These are phyloP conservation scores for Colletotrichum shisoi DNA, from an alignment of 2,329 filamentous ascomycete genomes.

Conservation along the genomic window DNA sequence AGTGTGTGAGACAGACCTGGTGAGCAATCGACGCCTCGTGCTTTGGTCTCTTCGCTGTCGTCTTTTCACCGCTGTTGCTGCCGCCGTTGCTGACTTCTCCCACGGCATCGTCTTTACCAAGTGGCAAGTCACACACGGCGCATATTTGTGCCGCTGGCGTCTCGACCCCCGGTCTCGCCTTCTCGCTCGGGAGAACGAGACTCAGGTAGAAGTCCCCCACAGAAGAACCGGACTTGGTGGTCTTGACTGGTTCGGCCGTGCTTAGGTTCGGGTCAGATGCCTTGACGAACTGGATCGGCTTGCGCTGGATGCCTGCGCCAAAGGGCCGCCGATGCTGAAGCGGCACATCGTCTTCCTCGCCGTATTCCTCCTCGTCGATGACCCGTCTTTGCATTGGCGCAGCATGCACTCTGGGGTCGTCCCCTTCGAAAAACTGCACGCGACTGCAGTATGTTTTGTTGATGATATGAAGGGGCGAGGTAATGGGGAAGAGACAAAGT, in stretches of 20 bases:
- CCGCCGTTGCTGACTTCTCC: constrained; percentile 23
- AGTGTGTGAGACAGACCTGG: constrained; percentile 73
- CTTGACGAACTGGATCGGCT: constrained; percentile 65
- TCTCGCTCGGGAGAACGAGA: constrained; percentile 65
- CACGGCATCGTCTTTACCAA: constrained; percentile 42
- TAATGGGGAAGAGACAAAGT: background rate
- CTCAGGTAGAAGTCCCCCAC: constrained; percentile 70
- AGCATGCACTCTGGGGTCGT: background rate
- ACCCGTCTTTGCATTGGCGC: constrained; percentile 20
- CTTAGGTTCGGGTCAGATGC: constrained; percentile 54
- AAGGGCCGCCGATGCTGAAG: constrained; percentile 64
- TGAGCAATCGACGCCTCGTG: constrained; percentile 74
- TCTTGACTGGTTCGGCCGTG: constrained; percentile 43
- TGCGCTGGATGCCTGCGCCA: constrained; percentile 64
- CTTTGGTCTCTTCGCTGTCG: constrained; percentile 39
- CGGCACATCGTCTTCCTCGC: constrained; percentile 58
- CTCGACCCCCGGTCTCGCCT: constrained; percentile 10
- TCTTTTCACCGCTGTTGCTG: constrained; percentile 44
- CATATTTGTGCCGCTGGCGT: constrained; percentile 43
- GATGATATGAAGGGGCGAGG: constrained; percentile 1
- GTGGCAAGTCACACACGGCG: constrained; percentile 49
- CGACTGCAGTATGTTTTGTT: background rate
- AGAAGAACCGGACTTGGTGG: constrained; percentile 43
- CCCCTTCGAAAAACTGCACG: too few species aligned
- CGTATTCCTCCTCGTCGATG: constrained; percentile 42